Conservation (phyloP, 2,329 filamentous ascomycete species). For the Claviceps lovelessii region DNA sequence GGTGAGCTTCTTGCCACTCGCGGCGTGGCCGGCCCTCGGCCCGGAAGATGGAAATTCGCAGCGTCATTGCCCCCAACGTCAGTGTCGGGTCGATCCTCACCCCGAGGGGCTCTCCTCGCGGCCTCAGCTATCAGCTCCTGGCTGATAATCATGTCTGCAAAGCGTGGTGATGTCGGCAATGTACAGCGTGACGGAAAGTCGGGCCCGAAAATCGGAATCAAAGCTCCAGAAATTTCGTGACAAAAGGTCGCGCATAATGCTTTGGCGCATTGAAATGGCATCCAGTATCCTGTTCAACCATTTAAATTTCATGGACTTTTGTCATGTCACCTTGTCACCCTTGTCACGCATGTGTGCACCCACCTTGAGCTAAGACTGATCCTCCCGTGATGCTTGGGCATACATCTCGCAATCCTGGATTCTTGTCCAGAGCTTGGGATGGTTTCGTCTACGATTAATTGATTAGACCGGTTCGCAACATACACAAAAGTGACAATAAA, state of each 20-base stretch:
- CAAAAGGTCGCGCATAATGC: slow-evolving; percentile 87
- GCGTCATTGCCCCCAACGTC: neutral
- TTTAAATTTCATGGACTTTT: slow-evolving; percentile 7
- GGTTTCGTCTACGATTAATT: slow-evolving; percentile 56
- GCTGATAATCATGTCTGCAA: slow-evolving; percentile 53
- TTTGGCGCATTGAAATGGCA: slow-evolving; percentile 75
- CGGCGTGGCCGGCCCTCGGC: neutral
- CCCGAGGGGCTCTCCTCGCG: slow-evolving; percentile 28
- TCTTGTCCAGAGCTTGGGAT: slow-evolving; percentile 64
- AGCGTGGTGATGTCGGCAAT: slow-evolving; percentile 46
- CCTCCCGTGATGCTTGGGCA: slow-evolving; percentile 92
- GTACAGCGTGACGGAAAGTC: slow-evolving; percentile 64
- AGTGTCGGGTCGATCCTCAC: too few relatives aligned
- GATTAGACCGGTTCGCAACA: too few relatives aligned
- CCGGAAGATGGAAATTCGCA: neutral
- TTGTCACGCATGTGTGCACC: slow-evolving; percentile 13
- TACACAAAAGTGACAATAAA: neutral
- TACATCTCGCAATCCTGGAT: slow-evolving; percentile 74
- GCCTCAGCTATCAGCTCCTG: slow-evolving; percentile 38
- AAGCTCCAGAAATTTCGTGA: slow-evolving; percentile 62
- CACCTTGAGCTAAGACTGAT: slow-evolving; percentile 78
- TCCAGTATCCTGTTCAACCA: slow-evolving; percentile 67
- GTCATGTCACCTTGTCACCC: neutral
- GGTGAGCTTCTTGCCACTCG: neutral
- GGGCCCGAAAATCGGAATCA: slow-evolving; percentile 82